phyloP scores from a whole-genome alignment of 2,329 filamentous ascomycete genomes.

The Arthrobotrys musiformis region DNA sequence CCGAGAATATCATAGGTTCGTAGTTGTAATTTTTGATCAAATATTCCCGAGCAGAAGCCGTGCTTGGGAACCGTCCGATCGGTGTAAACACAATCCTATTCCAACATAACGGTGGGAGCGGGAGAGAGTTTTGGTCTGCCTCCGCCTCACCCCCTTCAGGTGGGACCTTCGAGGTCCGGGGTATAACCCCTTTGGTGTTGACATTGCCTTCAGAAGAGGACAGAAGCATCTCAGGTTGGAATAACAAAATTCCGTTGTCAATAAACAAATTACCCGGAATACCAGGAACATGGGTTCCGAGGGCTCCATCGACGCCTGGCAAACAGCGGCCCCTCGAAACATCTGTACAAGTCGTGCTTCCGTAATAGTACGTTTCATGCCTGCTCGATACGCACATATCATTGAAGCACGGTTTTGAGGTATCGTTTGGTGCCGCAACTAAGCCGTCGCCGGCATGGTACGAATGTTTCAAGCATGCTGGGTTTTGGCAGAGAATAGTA shows the following conservation, averaged over 20 bases:
- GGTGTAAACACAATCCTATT: constrained; percentile 25
- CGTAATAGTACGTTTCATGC: constrained; percentile 8
- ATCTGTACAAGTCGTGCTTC: constrained; percentile 20
- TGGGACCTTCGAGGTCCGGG: not conserved
- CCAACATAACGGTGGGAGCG: constrained; percentile 35
- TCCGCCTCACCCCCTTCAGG: not conserved
- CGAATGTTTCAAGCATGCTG: constrained; percentile 20
- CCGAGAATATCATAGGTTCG: constrained; percentile 16
- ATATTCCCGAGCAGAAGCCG: not conserved
- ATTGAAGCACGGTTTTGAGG: constrained; percentile 27
- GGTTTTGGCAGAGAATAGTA: constrained; percentile 39
- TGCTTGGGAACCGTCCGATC: constrained; percentile 20
- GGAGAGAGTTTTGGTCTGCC: not conserved
- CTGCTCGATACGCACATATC: not conserved
- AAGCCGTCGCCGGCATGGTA: not conserved
- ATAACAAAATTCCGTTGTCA: constrained; percentile 33
- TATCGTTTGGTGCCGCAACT: not conserved
- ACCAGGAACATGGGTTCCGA: constrained; percentile 19
- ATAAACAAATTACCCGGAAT: constrained; percentile 38
- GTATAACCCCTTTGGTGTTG: constrained; percentile 8
- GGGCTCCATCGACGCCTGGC: not conserved
- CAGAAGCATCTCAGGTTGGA: constrained; percentile 34
- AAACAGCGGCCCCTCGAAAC: not conserved
- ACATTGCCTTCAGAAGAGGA: not conserved
- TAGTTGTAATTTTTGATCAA: constrained; percentile 14